Conservation (phyloP, 2,329 filamentous ascomycete genomes). For the Pezicula neosporulosa region DNA sequence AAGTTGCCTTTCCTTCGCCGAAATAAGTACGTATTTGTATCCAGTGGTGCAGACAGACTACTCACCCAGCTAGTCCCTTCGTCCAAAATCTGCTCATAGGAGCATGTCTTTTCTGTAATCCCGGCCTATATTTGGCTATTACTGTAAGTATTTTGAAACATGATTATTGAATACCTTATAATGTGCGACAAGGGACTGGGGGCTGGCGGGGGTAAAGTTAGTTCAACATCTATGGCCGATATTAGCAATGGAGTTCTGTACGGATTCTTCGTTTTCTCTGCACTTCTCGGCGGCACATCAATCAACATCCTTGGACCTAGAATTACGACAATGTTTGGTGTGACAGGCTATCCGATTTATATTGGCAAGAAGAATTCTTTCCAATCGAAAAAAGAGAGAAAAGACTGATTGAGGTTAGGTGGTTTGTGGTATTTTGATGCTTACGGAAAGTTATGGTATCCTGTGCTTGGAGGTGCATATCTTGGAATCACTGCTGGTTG, state of each 20-base stretch:
- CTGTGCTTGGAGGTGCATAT: conserved; percentile 6
- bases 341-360: not conserved
- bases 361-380: not conserved
- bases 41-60: no score
- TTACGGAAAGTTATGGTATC: conserved; percentile 9
- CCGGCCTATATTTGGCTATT: conserved; percentile 12
- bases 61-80: no score
- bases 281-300: conserved; percentile 6
- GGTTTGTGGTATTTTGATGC: conserved; percentile 9
- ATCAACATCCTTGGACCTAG: conserved; percentile 3
- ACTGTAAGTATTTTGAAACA: not conserved
- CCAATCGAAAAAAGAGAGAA: not conserved
- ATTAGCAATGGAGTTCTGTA: conserved; percentile 5
- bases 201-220: conserved; percentile 12
- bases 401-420: not conserved
- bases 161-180: no score
- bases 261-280: conserved; percentile 7
- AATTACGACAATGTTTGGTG: not conserved
- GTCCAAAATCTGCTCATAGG: not conserved
- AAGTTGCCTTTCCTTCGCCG: no score
- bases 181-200: conserved; percentile 3
- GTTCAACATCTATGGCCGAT: conserved; percentile 4
- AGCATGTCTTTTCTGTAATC: conserved; percentile 9
- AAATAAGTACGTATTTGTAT: no score
- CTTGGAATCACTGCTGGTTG: conserved; percentile 2